Percentiles rank a stretch among this genome's conserved stretches.
Evolutionary conservation across 2,329 filamentous ascomycete species (phyloP).

Genomic region (Bipolaris cookei): DNA sequence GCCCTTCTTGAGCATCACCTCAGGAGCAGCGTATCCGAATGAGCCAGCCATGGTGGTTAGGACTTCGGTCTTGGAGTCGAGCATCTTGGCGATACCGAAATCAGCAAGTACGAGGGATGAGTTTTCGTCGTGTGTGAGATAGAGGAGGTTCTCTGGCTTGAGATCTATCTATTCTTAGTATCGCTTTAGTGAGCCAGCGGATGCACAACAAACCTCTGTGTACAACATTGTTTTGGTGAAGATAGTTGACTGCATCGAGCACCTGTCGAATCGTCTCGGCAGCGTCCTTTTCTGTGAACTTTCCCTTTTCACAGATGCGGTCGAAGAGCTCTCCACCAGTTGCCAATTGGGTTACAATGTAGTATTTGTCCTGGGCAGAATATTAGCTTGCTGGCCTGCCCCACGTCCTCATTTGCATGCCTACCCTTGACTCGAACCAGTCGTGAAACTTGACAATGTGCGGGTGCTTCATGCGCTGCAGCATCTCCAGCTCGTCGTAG

Average conservation of each 20-base stretch:
- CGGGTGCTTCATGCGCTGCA: slow-evolving; percentile 87
- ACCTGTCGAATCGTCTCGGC: slow-evolving; percentile 95
- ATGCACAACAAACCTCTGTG: slow-evolving; percentile 73
- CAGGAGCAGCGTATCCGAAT: slow-evolving; percentile 95
- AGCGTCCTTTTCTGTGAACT: slow-evolving; percentile 97
- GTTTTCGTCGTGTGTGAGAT: slow-evolving; percentile 76
- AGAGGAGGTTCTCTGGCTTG: slow-evolving; percentile 97
- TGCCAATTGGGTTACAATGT: slow-evolving; percentile 96
- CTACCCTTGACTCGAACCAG: slow-evolving; percentile 97
- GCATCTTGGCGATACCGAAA: slow-evolving; percentile 98
- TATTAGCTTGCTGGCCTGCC: slow-evolving; percentile 24
- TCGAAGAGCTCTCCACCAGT: slow-evolving; percentile 97
- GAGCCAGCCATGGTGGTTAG: slow-evolving; percentile 98
- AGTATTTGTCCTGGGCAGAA: slow-evolving; percentile 86
- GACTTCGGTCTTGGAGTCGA: slow-evolving; percentile 87
- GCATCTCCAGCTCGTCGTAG: slow-evolving; percentile 92
- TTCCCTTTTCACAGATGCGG: slow-evolving; percentile 95
- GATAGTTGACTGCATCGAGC: slow-evolving; percentile 88
- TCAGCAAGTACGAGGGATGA: slow-evolving; percentile 93
- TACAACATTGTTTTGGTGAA: slow-evolving; percentile 93
- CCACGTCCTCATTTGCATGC: slow-evolving; percentile 32
- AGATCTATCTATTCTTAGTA: slow-evolving; percentile 68
- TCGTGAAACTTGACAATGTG: slow-evolving; percentile 98
- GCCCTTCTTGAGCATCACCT: slow-evolving; percentile 97
- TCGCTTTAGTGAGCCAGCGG: background rate